Percentiles rank a stretch among this genome's conserved stretches.
phyloP scores from a whole-genome alignment of 257 asterid genomes.

The Scutellaria barbata region DNA sequence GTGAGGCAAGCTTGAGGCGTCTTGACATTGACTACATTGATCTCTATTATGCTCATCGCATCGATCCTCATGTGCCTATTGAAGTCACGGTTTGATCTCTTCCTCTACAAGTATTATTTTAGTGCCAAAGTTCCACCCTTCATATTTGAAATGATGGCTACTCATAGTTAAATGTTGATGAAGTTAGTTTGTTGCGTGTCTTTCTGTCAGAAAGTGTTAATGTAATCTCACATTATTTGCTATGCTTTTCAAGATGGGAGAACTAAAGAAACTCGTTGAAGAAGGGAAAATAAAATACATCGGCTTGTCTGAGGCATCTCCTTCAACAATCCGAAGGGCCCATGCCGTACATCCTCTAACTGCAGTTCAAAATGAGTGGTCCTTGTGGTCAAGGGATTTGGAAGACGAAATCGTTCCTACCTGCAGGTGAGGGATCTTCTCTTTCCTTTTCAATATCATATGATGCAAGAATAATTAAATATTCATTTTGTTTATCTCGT shows the following conservation, averaged over 20 bases:
- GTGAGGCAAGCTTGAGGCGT: conserved; percentile 59
- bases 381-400: conserved; percentile 70
- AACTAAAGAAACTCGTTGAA: conserved; percentile 75
- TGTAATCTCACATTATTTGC: no score
- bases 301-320: conserved; percentile 78
- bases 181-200: not conserved
- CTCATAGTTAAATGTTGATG: no score
- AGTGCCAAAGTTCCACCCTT: no score
- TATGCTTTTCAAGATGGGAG: conserved; percentile 57
- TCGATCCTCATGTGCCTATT: conserved; percentile 52
- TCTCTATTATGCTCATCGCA: conserved; percentile 54
- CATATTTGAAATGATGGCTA: no score
- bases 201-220: no score
- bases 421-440: conserved; percentile 50
- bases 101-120: no score
- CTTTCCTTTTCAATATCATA: not conserved
- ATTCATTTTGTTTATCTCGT: conserved; percentile 3
- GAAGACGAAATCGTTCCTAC: conserved; percentile 66
- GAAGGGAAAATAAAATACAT: conserved; percentile 78
- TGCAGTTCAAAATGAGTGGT: conserved; percentile 78
- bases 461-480: not conserved
- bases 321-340: conserved; percentile 75
- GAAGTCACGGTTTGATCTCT: conserved; percentile 54
- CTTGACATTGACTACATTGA: conserved; percentile 52
- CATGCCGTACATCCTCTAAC: conserved; percentile 72